Evolutionary conservation across 768 basidiomycete species (phyloP), one percentile per base, ranked within the genome.

Genomic region (Pisolithus tinctorius): DNA sequence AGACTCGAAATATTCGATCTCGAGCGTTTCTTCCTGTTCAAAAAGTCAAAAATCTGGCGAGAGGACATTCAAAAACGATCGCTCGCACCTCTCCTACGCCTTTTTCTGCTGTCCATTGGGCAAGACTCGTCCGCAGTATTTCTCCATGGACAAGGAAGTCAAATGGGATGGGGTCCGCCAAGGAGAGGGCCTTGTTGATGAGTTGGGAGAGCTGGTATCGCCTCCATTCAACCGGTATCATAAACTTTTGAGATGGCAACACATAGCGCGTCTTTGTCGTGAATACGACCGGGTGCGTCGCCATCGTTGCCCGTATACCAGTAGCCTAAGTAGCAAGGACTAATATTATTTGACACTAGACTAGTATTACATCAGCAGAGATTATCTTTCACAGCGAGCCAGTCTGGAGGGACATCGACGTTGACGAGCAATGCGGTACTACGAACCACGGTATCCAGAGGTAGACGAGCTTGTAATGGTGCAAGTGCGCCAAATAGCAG

Each of bases 391-490:
- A n/a, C 27, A 25, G 9, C 11, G 48, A 40, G 13, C 16, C 25
- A 27, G 5, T 45, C n/a, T 30, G 13, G 13, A 34, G 11, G 13
- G 16, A n/a, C 27, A 26, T 45, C 43, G 13, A 27, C 6, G 41
- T 17, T 48, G 36, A n/a, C 53, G 66, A 23, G 52, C 49, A 8
- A 93, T 94, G 92, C 83, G 93, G 37, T 97, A 92, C 71, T 96
- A 95, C 70, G 84, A 91, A 67, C 88, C 88, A 63, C 83, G 84
- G 60, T 96, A 93, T 66, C 93, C 93, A 26, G 90, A 97, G 70
- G 91, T 96, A 56, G 95, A 99, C 67, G 91, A 96, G 68, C 84
- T 98, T 47, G 96, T 98, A 70, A 97, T 98, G 95, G 96, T 99
- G 11, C 94, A 98, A 66, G 96, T 99, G 56, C 89, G 91, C 68